Evolutionary conservation across 2,329 filamentous ascomycete genomes (phyloP), one percentile per base, ranked within the genome.

Genomic region (Colletotrichum godetiae): DNA sequence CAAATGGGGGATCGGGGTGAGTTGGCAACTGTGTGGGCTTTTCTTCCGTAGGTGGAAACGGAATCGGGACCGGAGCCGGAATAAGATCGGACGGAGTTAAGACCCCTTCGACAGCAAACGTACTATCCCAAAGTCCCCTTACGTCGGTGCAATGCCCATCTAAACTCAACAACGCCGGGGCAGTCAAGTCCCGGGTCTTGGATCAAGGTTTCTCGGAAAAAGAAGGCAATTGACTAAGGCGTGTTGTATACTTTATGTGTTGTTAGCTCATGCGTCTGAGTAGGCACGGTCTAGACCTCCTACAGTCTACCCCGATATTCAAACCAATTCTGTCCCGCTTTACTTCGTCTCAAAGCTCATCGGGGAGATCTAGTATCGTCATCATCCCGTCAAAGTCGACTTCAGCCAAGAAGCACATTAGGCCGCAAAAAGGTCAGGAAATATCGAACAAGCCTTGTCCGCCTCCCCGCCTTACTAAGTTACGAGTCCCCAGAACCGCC

Each of bases 21-120:
- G 42, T 37, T 8, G 11, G 35, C 4, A 37, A 10, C 19, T 49
- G 7, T 11, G 42, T 11, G 22, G 19, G 19, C 42, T n/a, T 49
- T 33, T 11, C 42, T 11, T 55, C 42, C 35, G 33, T 46, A 49
- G 33, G 22, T 24, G 49, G 49, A 37, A 37, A 29, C 62, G 49
- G 49, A 65, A 10, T 65, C 31, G 31, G 62, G 62, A 56, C n/a
- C 62, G 62, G 49, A 37, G 31, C 35, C 15, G 62, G 62, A 56
- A 56, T 7, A 27, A 22, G 6, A n/a, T 15, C 29, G 22, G n/a
- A 33, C 10, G 33, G 60, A 42, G 22, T 22, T 46, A 37, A 35
- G 22, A 27, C n/a, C 60, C 24, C 37, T 27, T 22, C 60, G 22
- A 37, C 27, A 35, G 37, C 57, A 60, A 22, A 31, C 15, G 46